Evolutionary conservation across 2,329 filamentous ascomycete genomes (phyloP), one percentile per base, ranked within the genome.

Genomic region (Calonectria ilicicola): DNA sequence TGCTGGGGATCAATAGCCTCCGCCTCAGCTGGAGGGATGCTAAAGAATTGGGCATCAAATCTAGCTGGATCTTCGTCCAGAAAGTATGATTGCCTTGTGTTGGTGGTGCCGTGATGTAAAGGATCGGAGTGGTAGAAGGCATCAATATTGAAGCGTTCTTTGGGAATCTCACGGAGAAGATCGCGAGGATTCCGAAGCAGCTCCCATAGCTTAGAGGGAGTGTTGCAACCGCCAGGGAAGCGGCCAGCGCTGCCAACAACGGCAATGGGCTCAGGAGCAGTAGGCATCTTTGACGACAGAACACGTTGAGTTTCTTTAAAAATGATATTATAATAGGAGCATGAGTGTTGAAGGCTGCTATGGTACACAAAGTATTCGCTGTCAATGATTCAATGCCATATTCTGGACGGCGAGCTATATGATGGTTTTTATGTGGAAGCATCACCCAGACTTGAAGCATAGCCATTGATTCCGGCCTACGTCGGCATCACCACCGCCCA

Each of bases 1-100:
- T 82, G 78, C 49, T 80, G 77, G 2, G 81, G 81, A 32, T 83
- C 81, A 70, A 82, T 79, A 12, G 53, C 63, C 19, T 70, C 67
- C 27, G 78, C 80, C 46, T 82, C 78, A 2, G 49, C 68, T 2
- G 71, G 51, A 1, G 72, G 72, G 12, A 76, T 74, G 8, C 64
- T 65, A 80, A 79, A n/a, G 72, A 67, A 6, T 77, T 76, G 58
- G 38, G 15, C 38, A 32, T 79, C 78, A 15, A 79, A 78, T 6
- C 51, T 29, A 12, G 47, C 40, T 5, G 79, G 60, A 47, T 82
- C 75, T 27, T 82, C 69, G 6, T 79, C 69, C 5, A 82, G 62
- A 23, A 81, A 77, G 66, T 82, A 74, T 7, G 74, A 76, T 1
- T 82, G 84, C 29, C 29, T 17, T 76, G 79, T 81, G 8, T 69